A percentile compares a stretch with the other conserved stretches of the same genome.
phyloP scores from a whole-genome alignment of 1,284 basidiomycete genomes.

The Austropuccinia psidii region DNA sequence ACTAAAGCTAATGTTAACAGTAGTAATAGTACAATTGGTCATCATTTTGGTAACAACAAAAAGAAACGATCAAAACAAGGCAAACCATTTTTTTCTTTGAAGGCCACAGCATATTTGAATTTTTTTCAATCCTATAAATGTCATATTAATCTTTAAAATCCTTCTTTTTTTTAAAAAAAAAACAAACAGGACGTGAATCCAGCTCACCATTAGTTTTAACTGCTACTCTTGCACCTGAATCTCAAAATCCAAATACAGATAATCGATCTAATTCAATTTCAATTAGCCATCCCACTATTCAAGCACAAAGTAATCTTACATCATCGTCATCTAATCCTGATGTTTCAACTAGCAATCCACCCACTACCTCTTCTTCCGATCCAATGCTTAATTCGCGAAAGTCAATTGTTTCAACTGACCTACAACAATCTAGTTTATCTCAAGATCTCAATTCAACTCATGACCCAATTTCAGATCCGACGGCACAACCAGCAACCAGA shows the following conservation, averaged over 20 bases:
- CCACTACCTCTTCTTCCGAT: not conserved
- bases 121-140: not conserved
- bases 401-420: not conserved
- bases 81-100: not conserved
- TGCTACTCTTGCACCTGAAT: not conserved
- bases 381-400: not conserved
- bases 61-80: constrained; percentile 32
- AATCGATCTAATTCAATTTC: constrained; percentile 9
- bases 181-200: constrained; percentile 24
- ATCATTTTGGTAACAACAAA: not conserved
- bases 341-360: not conserved
- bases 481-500: not conserved
- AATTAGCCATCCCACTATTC: constrained; percentile 11
- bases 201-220: not conserved
- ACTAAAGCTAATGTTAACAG: not conserved
- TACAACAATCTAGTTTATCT: not conserved
- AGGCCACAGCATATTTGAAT: not conserved
- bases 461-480: constrained; percentile 5
- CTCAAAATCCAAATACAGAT: not conserved
- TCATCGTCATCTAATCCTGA: not conserved
- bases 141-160: not conserved
- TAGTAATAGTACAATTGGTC: not conserved
- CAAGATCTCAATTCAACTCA: not conserved
- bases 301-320: not conserved
- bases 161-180: too few species aligned